Conservation (phyloP, 495 filamentous ascomycete genomes). For the Aspergillus avenaceus region DNA sequence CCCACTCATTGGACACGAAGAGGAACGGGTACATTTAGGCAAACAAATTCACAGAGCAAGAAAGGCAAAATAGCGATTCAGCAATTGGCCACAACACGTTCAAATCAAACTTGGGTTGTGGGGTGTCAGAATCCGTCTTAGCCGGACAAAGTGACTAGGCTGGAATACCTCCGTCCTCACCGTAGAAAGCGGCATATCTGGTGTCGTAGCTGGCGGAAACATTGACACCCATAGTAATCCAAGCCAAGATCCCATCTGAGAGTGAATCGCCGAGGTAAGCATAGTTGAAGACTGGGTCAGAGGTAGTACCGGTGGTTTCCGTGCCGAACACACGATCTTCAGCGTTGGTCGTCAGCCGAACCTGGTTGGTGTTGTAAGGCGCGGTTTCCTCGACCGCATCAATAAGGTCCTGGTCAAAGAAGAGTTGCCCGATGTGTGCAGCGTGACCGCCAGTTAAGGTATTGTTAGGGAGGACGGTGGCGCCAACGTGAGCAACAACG, state of each 20-base stretch:
- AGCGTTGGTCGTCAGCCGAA: slow-evolving; percentile 41
- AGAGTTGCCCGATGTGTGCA: slow-evolving; percentile 56
- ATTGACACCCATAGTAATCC: slow-evolving; percentile 54
- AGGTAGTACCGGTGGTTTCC: slow-evolving; percentile 39
- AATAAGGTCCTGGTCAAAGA: slow-evolving; percentile 52
- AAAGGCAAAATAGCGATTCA: no score
- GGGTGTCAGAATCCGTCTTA: no score
- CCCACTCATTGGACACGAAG: no score
- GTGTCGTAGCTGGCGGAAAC: slow-evolving; percentile 24
- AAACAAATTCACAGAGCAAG: no score
- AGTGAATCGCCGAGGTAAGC: slow-evolving; percentile 51
- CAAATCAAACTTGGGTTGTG: no score
- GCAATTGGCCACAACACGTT: no score
- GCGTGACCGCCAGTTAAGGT: slow-evolving; percentile 47
- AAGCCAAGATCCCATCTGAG: slow-evolving; percentile 51
- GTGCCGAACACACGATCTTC: slow-evolving; percentile 45
- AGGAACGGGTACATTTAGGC: no score
- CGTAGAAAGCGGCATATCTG: background rate
- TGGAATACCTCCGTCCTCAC: background rate
- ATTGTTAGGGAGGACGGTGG: slow-evolving; percentile 39
- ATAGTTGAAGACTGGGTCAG: slow-evolving; percentile 57
- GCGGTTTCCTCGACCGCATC: slow-evolving; percentile 37
- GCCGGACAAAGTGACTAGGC: no score
- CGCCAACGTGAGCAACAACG: slow-evolving; percentile 43
- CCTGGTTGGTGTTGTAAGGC: slow-evolving; percentile 54